These are phyloP conservation scores for Eutrema japonicum DNA, from an alignment of 345 rosid genomes.

Conservation along the genomic window DNA sequence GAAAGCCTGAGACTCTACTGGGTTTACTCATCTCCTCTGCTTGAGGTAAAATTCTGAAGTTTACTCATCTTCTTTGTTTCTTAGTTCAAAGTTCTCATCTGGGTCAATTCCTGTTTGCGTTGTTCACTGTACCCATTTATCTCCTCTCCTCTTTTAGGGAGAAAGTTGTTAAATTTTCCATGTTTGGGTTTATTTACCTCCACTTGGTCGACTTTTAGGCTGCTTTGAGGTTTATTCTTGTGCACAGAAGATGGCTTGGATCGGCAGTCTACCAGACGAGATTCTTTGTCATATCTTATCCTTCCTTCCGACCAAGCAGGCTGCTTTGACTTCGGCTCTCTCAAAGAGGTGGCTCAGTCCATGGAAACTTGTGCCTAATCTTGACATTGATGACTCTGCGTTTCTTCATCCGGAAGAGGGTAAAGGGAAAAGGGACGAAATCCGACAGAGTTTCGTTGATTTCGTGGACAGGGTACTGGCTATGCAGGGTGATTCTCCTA, in stretches of 20 bases:
- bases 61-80: background rate
- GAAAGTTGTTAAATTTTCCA: too few species aligned
- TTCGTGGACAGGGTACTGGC: constrained; percentile 19
- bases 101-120: too few species aligned
- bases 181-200: too few species aligned
- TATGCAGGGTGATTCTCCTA: background rate
- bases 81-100: too few species aligned
- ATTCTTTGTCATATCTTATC: background rate
- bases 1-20: too few species aligned
- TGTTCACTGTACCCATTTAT: too few species aligned
- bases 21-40: too few species aligned
- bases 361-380: background rate
- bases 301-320: constrained; percentile 3
- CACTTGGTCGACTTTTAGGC: too few species aligned
- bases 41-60: background rate
- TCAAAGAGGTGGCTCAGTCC: constrained; percentile 15
- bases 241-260: background rate
- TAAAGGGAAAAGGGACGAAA: background rate
- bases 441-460: constrained; percentile 3
- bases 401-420: constrained; percentile 14
- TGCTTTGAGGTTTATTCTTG: too few species aligned
- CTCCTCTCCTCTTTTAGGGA: too few species aligned
- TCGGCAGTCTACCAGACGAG: background rate
- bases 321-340: constrained; percentile 1
- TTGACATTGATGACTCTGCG: background rate